phyloP scores from a whole-genome alignment of 495 filamentous ascomycete genomes.

The Cudoniella acicularis region DNA sequence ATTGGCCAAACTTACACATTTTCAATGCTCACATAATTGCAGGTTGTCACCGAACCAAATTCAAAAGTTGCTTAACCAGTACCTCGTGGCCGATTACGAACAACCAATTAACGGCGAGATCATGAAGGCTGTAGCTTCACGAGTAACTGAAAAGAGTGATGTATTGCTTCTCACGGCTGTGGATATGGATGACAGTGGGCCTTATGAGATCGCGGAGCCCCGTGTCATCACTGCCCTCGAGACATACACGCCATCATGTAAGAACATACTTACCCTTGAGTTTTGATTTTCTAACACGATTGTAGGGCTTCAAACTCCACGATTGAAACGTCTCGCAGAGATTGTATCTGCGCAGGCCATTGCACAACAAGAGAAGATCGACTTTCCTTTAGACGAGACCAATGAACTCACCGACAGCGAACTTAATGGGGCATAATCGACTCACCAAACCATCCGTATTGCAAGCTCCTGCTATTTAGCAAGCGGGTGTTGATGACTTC shows the following conservation, averaged over 20 bases:
- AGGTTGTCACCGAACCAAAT: slow-evolving; percentile 96
- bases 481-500: slow-evolving; percentile 2
- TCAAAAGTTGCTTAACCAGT: slow-evolving; percentile 97
- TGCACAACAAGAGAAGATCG: slow-evolving; percentile 84
- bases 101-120: slow-evolving; percentile 99
- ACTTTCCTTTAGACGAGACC: slow-evolving; percentile 31
- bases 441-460: background rate
- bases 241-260: slow-evolving; percentile 95
- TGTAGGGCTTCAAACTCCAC: slow-evolving; percentile 89
- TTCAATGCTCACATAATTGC: background rate
- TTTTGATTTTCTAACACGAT: slow-evolving; percentile 22
- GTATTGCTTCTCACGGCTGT: slow-evolving; percentile 88
- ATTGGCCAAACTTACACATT: slow-evolving; percentile 16
- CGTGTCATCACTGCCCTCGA: slow-evolving; percentile 93
- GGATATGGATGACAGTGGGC: slow-evolving; percentile 99
- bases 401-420: slow-evolving; percentile 24
- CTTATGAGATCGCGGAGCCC: slow-evolving; percentile 97
- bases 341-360: slow-evolving; percentile 96
- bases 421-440: slow-evolving; percentile 18
- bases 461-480: background rate
- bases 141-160: slow-evolving; percentile 97
- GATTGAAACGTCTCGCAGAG: slow-evolving; percentile 90
- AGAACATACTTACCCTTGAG: slow-evolving; percentile 33
- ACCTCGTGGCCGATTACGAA: slow-evolving; percentile 98
- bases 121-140: slow-evolving; percentile 97